phyloP scores from a whole-genome alignment of 306 rosid species.

The Abrus pulchellus region DNA sequence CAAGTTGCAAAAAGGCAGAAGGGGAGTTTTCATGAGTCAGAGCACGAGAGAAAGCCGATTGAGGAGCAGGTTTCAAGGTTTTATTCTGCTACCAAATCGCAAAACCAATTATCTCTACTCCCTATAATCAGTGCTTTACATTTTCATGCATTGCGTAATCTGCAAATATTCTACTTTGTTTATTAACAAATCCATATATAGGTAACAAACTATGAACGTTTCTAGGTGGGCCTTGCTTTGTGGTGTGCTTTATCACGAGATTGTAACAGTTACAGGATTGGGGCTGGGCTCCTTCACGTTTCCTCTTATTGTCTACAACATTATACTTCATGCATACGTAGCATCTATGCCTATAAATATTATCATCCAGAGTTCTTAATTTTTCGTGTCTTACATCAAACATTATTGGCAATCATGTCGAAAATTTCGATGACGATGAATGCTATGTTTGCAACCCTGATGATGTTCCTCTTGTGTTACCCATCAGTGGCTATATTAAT shows the following conservation, averaged over 20 bases:
- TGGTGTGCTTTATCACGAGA: background rate
- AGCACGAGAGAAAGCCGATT: background rate
- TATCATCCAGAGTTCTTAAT: background rate
- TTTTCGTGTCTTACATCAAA: background rate
- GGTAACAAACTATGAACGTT: conserved; percentile 25
- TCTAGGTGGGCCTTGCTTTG: background rate
- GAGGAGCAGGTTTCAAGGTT: conserved; percentile 16
- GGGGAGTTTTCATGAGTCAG: background rate
- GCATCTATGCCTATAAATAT: conserved; percentile 21
- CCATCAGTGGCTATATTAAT: conserved; percentile 40
- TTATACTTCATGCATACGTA: background rate
- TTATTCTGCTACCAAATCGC: background rate
- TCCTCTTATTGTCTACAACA: background rate
- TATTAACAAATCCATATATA: background rate
- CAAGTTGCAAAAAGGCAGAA: background rate
- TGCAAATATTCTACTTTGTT: background rate
- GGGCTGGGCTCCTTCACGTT: background rate
- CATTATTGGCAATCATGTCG: conserved; percentile 2
- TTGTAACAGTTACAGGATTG: background rate
- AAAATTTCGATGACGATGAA: background rate
- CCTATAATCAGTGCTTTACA: background rate
- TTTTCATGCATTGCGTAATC: background rate
- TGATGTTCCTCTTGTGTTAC: conserved; percentile 35
- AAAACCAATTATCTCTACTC: background rate
- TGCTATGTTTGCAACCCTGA: background rate